Conservation (phyloP, 2,329 filamentous ascomycete genomes). For the Rachicladosporium sp. region DNA sequence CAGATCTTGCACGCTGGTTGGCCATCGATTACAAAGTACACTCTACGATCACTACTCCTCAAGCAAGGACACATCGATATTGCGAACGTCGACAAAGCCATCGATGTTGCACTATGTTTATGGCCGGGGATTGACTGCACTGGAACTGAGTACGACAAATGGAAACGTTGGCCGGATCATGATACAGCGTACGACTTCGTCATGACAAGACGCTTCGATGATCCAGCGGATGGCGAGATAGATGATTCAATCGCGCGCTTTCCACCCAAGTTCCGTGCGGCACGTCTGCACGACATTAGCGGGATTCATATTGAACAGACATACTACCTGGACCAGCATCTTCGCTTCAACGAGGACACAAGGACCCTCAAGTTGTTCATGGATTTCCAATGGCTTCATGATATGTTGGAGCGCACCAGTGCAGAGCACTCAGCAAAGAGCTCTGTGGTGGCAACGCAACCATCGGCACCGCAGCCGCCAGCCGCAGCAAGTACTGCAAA, state of each 20-base stretch:
- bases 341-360: not conserved
- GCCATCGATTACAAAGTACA: no score
- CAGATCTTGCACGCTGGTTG: no score
- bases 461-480: no score
- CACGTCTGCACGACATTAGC: not conserved
- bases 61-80: no score
- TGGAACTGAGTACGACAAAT: not conserved
- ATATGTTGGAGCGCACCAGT: not conserved
- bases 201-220: not conserved
- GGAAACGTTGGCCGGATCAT: not conserved
- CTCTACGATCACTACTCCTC: no score
- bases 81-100: not conserved
- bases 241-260: not conserved
- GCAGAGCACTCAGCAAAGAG: no score
- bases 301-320: not conserved
- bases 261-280: not conserved
- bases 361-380: slow-evolving; percentile 1
- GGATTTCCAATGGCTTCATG: not conserved
- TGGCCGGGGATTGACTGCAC: slow-evolving; percentile 1
- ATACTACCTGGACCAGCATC: slow-evolving; percentile 1
- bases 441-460: no score
- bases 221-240: not conserved
- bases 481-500: no score
- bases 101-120: slow-evolving; percentile 1
- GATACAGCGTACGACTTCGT: not conserved